Base-by-base conservation (phyloP, 129 eudicot species). In the Artemisia tridentata region DNA sequence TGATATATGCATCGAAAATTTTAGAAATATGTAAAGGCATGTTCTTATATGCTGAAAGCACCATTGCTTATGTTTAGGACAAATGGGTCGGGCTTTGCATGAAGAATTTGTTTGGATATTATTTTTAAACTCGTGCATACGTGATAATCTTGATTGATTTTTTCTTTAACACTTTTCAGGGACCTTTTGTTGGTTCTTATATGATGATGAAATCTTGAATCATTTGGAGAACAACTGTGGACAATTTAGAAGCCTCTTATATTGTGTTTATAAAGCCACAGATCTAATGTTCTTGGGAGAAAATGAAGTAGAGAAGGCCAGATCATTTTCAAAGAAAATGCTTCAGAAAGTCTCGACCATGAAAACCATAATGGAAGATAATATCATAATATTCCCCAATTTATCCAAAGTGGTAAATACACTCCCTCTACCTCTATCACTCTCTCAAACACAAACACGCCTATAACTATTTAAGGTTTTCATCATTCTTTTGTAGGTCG, bases 161-260 rank as follows among this genome's bases (percentile, higher is more conserved):
- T 7, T 5, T 38, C 9, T 38, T 7, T 38, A 38, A 38, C 23
- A 43, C 31, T 17, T 76, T 76, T 52, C 74, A 88, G 96, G 82
- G 51, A 79, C 68, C 21, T 79, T 88, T 27, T 86, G 87, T 74
- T 83, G 91, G 89, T 86, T 88, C 73, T 60, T 86, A 15, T 31
- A 83, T 12, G 70, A 86, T 19, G 63, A 67, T 46, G 79, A 76
- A 31, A 58, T 75, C 17, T 23, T 79, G 71, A 38, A 25, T 14
- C 71, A 85, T 58, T 50, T 83, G 51, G 80, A 81, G 38, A 18
- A 72, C 38, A 83, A 81, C 45, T 46, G 59, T 70, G 74, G 75
- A 56, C 67, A 72, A 13, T 81, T 73, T 51, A 71, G 71, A 31
- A 74, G 80, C 63, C 67, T 79, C 62, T 18, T 86, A 68, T 77